These are phyloP conservation scores for Colletotrichum scovillei DNA, from an alignment of 2,329 filamentous ascomycete genomes.

Conservation along the genomic window DNA sequence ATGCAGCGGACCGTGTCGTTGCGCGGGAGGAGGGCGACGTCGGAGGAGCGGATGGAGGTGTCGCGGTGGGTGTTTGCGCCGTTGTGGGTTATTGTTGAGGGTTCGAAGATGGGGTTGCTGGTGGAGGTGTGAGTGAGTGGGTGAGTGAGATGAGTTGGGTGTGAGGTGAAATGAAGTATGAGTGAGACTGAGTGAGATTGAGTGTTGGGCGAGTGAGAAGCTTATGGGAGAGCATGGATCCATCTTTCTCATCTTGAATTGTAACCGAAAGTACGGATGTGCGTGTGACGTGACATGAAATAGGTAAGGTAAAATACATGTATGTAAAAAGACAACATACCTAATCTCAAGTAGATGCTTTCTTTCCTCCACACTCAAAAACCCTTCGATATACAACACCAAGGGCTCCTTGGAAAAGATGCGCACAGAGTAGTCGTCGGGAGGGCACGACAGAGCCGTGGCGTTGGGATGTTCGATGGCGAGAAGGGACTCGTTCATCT, in stretches of 20 bases:
- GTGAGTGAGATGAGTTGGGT: not conserved
- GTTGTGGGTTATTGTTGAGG: constrained; percentile 62
- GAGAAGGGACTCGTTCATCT: constrained; percentile 62
- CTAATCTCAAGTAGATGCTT: constrained; percentile 62
- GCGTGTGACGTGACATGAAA: not conserved
- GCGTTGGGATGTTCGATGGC: constrained; percentile 57
- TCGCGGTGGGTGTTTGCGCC: constrained; percentile 55
- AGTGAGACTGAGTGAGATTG: not conserved
- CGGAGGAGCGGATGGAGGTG: constrained; percentile 60
- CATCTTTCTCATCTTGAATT: too few species aligned
- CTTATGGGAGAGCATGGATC: too few species aligned
- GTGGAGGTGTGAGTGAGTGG: not conserved
- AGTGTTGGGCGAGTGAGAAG: too few species aligned
- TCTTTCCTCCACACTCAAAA: constrained; percentile 57
- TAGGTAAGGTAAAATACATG: constrained; percentile 6
- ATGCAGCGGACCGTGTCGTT: constrained; percentile 56
- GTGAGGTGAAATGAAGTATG: not conserved
- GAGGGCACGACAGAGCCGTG: constrained; percentile 48
- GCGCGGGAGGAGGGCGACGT: constrained; percentile 63
- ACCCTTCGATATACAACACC: constrained; percentile 65
- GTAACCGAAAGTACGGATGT: too few species aligned
- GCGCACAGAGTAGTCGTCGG: constrained; percentile 58
- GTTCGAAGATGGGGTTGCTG: constrained; percentile 60
- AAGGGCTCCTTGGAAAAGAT: constrained; percentile 62
- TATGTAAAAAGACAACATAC: constrained; percentile 42